Evolutionary conservation across 768 basidiomycete species (phyloP), one percentile per base, ranked within the genome.

Genomic region (Lentinula boryana): DNA sequence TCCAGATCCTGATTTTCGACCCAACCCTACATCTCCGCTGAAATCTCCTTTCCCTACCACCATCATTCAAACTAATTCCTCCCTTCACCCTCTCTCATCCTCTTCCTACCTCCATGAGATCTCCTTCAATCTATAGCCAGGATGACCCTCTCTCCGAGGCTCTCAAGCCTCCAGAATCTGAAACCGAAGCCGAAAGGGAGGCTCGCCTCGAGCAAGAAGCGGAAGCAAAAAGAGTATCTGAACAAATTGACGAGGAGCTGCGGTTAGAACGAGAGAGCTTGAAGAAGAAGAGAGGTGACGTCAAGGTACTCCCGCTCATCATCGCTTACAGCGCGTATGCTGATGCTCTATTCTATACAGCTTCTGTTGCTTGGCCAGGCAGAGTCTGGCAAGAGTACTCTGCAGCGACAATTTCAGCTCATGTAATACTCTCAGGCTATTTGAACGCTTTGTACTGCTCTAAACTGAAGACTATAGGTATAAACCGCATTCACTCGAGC

Each of bases 241-340:
- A 93, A 63, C 81, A 81, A 70, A 93, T 93, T 67, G 91, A 93
- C 72, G 90, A 91, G 68, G 83, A 90, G 66, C 78, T 93, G 57
- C 83, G 84, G 64, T 74, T 76, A 61, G 91, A 93, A 67, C 80
- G 84, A 60, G 87, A 88, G 69, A 80, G 77, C 55, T 66, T 84
- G 60, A 86, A 81, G 71, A 84, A 80, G 69, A 81, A 77, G 54
- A 90, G 83, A 71, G 80, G 84, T 66, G 89, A 91, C 70, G 89
- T 93, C 63, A 88, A 89, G 79, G 91, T 87, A 46, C 53, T 13
- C 58, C 62, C 4, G 31, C 27, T 51, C 51, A 44, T 55, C 60
- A 16, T 38, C 6, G 16, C 15, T 36, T 61, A 15, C 27, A 6
- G 32, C 33, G 12, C 43, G 27, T 43, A 52, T 21, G 16, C 36